These are phyloP conservation scores for Russula foetens DNA, from an alignment of 768 basidiomycete genomes.

Conservation along the genomic window DNA sequence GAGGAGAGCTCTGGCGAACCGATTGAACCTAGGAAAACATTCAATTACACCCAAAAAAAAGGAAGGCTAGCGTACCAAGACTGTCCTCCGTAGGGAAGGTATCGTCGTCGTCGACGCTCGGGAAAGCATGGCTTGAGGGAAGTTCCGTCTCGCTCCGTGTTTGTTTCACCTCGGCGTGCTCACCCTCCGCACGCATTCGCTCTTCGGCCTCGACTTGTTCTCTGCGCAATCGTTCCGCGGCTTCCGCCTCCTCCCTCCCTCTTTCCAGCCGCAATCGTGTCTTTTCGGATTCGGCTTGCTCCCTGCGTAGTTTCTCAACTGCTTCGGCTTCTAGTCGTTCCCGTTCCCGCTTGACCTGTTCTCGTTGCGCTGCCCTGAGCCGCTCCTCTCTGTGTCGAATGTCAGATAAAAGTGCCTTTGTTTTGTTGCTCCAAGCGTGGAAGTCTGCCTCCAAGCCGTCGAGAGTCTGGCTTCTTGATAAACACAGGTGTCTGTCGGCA, in stretches of 20 bases:
- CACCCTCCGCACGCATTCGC: not conserved
- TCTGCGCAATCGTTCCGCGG: conserved; percentile 18
- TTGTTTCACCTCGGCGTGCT: not conserved
- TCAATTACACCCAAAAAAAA: not conserved
- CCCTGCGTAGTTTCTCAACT: conserved; percentile 19
- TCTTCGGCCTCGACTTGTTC: conserved; percentile 19
- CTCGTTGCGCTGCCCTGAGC: conserved; percentile 9
- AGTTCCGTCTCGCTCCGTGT: not conserved
- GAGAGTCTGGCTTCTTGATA: conserved; percentile 40
- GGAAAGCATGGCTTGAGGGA: not conserved
- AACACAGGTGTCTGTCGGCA: conserved; percentile 41
- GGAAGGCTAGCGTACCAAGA: not conserved
- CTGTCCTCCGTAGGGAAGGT: not conserved
- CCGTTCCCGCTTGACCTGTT: conserved; percentile 16
- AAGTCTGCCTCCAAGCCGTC: conserved; percentile 28
- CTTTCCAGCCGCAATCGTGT: conserved; percentile 23
- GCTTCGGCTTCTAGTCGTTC: conserved; percentile 24
- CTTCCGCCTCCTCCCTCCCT: conserved; percentile 24
- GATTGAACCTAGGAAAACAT: conserved; percentile 1
- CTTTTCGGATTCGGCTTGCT: conserved; percentile 15
- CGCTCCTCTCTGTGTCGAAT: conserved; percentile 13
- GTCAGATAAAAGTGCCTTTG: conserved; percentile 1
- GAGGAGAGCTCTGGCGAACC: conserved; percentile 1
- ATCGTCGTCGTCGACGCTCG: not conserved
- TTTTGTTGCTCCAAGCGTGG: conserved; percentile 7